A percentile compares a stretch with the other conserved stretches of the same genome.
phyloP scores from a whole-genome alignment of 192 early-diverging fungal species.

The Mortierella alpina region DNA sequence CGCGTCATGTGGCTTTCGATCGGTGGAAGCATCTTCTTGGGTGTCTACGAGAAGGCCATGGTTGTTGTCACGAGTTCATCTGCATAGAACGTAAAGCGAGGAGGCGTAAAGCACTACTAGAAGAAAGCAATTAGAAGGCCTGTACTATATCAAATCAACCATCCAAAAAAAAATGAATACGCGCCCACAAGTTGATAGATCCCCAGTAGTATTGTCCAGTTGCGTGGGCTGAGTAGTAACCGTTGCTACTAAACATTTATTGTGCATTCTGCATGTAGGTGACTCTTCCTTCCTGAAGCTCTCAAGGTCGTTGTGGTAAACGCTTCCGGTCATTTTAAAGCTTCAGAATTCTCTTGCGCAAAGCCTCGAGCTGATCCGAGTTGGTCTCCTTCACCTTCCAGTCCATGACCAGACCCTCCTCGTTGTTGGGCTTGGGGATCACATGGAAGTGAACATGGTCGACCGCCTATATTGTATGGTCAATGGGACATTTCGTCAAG shows the following conservation, averaged over 20 bases:
- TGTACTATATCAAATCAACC: no score
- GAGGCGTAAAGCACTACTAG: not conserved
- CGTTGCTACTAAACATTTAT: no score
- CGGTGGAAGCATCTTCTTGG: constrained; percentile 95
- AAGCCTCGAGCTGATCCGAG: constrained; percentile 58
- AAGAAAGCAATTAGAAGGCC: not conserved
- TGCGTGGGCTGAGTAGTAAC: no score
- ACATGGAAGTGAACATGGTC: constrained; percentile 97
- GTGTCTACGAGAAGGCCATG: constrained; percentile 90
- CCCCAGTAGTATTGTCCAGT: no score
- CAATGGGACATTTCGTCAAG: constrained; percentile 3
- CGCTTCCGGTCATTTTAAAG: constrained; percentile 13
- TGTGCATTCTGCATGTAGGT: no score
- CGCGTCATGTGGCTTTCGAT: constrained; percentile 96
- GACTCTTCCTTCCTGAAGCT: no score
- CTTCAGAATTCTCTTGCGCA: constrained; percentile 55
- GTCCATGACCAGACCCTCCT: constrained; percentile 77
- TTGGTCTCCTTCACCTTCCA: constrained; percentile 70
- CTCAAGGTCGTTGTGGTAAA: not conserved
- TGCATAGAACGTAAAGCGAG: not conserved
- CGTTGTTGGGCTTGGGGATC: constrained; percentile 76
- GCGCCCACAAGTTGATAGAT: no score
- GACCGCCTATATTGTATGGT: constrained; percentile 68
- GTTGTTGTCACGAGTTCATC: not conserved
- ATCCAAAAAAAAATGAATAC: no score